Evolutionary conservation across 1,284 basidiomycete genomes (phyloP).

Genomic region (Termitomyces sp.): DNA sequence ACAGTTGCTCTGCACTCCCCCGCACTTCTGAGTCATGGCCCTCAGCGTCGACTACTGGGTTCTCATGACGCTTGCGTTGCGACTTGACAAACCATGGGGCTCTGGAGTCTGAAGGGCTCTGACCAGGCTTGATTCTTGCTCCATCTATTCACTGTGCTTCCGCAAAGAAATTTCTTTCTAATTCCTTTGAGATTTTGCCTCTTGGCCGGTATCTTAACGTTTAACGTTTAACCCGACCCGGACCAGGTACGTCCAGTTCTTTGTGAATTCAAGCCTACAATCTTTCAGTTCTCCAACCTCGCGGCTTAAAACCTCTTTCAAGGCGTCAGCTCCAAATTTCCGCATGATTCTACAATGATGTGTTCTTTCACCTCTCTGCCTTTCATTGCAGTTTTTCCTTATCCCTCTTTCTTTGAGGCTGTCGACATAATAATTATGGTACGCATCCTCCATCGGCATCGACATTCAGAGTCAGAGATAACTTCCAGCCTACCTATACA

Average conservation of each 20-base stretch:
- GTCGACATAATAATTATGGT: neutral
- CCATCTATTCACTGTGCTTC: too few relatives aligned
- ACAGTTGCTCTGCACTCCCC: neutral
- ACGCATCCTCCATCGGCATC: neutral
- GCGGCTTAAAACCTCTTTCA: neutral
- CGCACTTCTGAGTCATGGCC: neutral
- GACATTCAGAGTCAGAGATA: neutral
- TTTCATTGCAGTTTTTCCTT: neutral
- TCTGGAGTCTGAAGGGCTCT: too few relatives aligned
- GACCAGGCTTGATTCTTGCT: too few relatives aligned
- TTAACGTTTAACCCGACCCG: too few relatives aligned
- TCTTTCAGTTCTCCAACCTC: neutral
- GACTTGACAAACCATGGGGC: too few relatives aligned
- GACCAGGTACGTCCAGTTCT: neutral
- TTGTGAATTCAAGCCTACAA: neutral
- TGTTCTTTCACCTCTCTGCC: neutral
- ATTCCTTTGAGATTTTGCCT: neutral
- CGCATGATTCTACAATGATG: too few relatives aligned
- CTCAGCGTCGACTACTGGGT: too few relatives aligned
- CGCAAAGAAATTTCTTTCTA: neutral
- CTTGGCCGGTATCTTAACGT: neutral
- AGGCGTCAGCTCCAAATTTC: too few relatives aligned
- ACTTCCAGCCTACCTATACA: neutral
- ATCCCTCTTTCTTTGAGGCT: neutral
- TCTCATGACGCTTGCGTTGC: too few relatives aligned